Evolutionary conservation across 73 alveolate species (phyloP).

Genomic region (Blepharisma stoltei): DNA sequence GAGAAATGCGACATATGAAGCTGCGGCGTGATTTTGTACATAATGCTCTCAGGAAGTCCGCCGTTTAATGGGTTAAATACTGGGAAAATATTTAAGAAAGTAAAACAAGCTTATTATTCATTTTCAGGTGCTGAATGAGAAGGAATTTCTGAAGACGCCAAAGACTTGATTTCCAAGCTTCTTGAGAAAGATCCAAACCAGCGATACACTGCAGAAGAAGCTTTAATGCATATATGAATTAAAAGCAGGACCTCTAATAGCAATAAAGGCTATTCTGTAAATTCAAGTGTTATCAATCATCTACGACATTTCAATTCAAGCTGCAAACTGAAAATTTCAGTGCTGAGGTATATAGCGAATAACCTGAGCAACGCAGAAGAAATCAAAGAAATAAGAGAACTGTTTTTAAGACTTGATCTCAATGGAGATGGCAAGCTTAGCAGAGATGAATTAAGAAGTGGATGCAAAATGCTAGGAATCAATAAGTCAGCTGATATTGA

Average conservation of each 20-base stretch:
- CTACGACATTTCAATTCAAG: too few species aligned
- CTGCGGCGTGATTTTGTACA: background rate
- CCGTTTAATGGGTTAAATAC: background rate
- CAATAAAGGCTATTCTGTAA: too few species aligned
- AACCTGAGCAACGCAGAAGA: background rate
- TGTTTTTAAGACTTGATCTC: slow-evolving; percentile 35
- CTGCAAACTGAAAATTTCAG: too few species aligned
- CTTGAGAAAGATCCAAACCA: slow-evolving; percentile 43
- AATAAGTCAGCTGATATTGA: slow-evolving; percentile 40
- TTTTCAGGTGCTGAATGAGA: background rate
- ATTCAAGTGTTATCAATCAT: too few species aligned
- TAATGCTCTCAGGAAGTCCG: background rate
- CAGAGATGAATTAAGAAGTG: slow-evolving; percentile 30
- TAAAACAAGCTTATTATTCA: slow-evolving; percentile 18
- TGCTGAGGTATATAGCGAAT: too few species aligned
- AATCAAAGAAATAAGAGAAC: slow-evolving; percentile 29
- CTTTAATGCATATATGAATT: slow-evolving; percentile 54
- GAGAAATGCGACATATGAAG: background rate
- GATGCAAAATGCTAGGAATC: background rate
- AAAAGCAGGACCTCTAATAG: too few species aligned
- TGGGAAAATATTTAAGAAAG: background rate
- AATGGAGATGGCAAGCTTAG: slow-evolving; percentile 53
- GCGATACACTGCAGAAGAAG: slow-evolving; percentile 50
- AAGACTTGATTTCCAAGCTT: slow-evolving; percentile 48
- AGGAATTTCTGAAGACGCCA: slow-evolving; percentile 45